Base-by-base conservation (phyloP, 2,329 filamentous ascomycete genomes). In the Claviceps spartinae region DNA sequence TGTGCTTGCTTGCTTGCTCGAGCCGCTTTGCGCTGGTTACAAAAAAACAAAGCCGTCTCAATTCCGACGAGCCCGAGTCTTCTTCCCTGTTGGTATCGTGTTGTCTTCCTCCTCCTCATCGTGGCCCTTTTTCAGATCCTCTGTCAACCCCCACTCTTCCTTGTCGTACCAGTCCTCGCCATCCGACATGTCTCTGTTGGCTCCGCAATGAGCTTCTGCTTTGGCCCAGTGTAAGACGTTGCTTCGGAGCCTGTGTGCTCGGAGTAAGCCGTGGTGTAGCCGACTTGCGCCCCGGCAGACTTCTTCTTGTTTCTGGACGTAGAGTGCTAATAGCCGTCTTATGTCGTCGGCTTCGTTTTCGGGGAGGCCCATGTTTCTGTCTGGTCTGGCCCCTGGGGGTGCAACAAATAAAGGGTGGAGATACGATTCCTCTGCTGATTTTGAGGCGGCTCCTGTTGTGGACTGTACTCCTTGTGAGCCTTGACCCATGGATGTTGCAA, bases 141-240 rank as follows among this genome's bases (percentile, higher is more conserved):
- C 83, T 8, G 79, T 76, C 48, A 93, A 65, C 0, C 78, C 79
- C 86, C 86, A 91, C 68, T 88, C 85, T 50, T 88, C 83, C 61
- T 79, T 79, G 66, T 94, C 88, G 62, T 89, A 90, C 85, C 86
- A 94, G 64, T 94, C 88, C 70, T 94, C 88, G 11, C 86, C 86
- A 63, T 94, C 88, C 49, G 85, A 89, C 82, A 93, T 82, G 65
- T 90, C 86, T 48, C 82, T 67, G 63, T 82, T 80, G 18, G 71
- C 63, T 1, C 81, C 79, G 50, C 72, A 74, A 61, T 91, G 87
- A 22, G 77, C 86, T 68, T 91, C 87, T 1, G 87, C 83, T 63
- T 88, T 88, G 58, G 82, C 77, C 83, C 85, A 89, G 58, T 79
- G 78, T 63, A 84, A 76, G 3, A 93, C 85, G 20, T 81, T 77